Base-by-base conservation (phyloP, 345 rosid genomes). In the Eucalyptus guilfoylei region DNA sequence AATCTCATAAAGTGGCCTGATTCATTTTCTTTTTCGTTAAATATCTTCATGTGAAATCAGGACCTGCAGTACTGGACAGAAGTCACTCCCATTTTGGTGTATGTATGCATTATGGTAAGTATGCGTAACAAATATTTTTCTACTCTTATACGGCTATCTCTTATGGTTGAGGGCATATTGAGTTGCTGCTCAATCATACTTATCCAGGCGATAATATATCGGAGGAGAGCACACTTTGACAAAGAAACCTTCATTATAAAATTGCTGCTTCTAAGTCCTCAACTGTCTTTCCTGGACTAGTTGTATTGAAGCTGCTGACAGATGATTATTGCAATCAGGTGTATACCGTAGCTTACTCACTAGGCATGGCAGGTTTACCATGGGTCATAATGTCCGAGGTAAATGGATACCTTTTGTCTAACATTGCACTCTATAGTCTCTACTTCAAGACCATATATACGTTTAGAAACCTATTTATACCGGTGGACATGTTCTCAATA, bases 331-430 rank as follows among this genome's bases (percentile, higher is more conserved):
- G 88, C 81, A 44, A 87, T 8, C 88, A 93, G 98, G 96, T 94
- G 34, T 88, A 88, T 58, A 12, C 90, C 28, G 49, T 90, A 30
- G 48, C 87, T 64, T 89, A 86, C 32, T 40, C 90, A 14, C 40
- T 86, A 7, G 90, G 90, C 45, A 47, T 89, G 21, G 60, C 90
- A 3, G 88, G 90, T 5, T 49, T 89, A 48, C 37, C 90, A 2
- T 89, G 90, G 90, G 90, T 89, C 64, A 67, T 89, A 48, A 94
- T 95, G 96, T 94, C 98, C 21, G 97, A 96, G 97, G 96, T 95
- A 86, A 86, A 52, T n/a, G 10, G 37, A 14, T 47, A 85, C 19
- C 44, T 28, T 86, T 3, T 11, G 14, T 86, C 52, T 21, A 86
- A 49, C 88, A 86, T 49, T 34, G 30, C 14, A 13, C 72, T 30